Evolutionary conservation across 257 asterid genomes (phyloP).

Genomic region (Eustoma russellianum): DNA sequence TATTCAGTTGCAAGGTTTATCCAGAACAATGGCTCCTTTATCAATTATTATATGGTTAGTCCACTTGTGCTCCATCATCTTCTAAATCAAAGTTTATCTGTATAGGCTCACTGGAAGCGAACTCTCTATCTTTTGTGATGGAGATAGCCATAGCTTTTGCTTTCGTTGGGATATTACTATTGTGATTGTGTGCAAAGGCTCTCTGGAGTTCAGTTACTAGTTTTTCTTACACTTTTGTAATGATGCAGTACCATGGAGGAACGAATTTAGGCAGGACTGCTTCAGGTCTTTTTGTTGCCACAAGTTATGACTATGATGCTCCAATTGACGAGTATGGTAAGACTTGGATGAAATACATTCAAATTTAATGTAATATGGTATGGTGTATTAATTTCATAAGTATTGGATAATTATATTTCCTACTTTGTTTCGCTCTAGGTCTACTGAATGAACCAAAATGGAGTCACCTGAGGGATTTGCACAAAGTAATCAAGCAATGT

Average conservation of each 20-base stretch:
- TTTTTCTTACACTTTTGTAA: constrained; percentile 6
- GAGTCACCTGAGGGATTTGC: constrained; percentile 73
- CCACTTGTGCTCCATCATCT: background rate
- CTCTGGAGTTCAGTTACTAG: background rate
- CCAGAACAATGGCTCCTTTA: constrained; percentile 81
- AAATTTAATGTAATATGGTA: no score
- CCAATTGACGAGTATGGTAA: constrained; percentile 90
- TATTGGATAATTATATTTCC: background rate
- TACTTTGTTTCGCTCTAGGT: constrained; percentile 27
- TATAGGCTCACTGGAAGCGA: no score
- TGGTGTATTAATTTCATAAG: no score
- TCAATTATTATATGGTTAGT: constrained; percentile 90
- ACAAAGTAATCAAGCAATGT: constrained; percentile 76
- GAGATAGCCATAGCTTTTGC: no score
- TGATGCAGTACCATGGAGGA: constrained; percentile 78
- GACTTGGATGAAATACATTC: background rate
- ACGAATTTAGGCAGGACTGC: constrained; percentile 78
- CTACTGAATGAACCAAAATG: constrained; percentile 66
- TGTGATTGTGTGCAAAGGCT: no score
- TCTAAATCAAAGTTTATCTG: no score
- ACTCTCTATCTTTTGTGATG: background rate
- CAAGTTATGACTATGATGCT: constrained; percentile 91
- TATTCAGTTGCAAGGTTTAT: constrained; percentile 82
- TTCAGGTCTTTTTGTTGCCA: constrained; percentile 74
- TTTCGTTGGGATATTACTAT: no score